Evolutionary conservation across 192 early-diverging fungal genomes (phyloP).

Genomic region (Umbelopsis sp.): DNA sequence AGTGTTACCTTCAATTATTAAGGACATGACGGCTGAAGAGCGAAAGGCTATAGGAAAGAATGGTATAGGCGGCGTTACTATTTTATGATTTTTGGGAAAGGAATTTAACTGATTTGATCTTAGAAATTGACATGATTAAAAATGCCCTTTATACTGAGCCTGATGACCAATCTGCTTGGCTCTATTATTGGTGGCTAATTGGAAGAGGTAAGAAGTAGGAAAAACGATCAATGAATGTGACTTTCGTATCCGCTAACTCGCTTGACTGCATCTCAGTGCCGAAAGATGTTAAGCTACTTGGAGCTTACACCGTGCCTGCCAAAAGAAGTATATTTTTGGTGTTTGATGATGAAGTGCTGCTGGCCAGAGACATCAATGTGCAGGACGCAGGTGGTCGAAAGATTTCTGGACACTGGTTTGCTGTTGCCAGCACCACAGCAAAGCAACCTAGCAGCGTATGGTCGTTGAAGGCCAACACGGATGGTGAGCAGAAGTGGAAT

Average conservation of each 20-base stretch:
- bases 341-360: constrained; percentile 15
- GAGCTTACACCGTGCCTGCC: background rate
- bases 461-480: background rate
- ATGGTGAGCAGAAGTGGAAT: background rate
- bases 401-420: background rate
- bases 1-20: constrained; percentile 62
- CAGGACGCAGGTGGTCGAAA: background rate
- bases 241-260: background rate
- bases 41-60: constrained; percentile 37
- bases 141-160: constrained; percentile 97
- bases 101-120: constrained; percentile 20
- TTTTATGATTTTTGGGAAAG: background rate
- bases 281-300: background rate
- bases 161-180: constrained; percentile 95
- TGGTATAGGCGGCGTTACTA: constrained; percentile 16
- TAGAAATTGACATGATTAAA: constrained; percentile 83
- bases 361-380: background rate
- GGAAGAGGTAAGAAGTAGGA: constrained; percentile 47
- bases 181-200: constrained; percentile 95
- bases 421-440: background rate
- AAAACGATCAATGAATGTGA: too few species aligned
- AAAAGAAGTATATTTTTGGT: background rate
- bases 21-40: constrained; percentile 48
- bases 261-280: background rate
- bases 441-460: constrained; percentile 1